phyloP scores from a whole-genome alignment of 805 yeast species.

The Starmera amethionina region DNA sequence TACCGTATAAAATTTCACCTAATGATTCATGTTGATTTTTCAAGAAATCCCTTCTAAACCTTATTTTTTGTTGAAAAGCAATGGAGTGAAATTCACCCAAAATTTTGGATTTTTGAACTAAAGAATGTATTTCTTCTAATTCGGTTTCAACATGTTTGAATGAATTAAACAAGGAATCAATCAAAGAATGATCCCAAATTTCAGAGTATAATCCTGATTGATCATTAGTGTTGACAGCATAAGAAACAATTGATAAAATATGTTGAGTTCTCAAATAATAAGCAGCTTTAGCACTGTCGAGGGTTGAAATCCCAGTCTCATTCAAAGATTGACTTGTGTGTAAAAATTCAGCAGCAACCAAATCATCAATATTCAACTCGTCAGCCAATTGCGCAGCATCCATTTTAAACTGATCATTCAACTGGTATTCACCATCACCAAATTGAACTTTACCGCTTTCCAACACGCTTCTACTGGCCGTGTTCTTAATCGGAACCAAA shows the following conservation, averaged over 20 bases:
- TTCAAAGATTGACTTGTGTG: conserved; percentile 31
- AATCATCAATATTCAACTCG: conserved; percentile 67
- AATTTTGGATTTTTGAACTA: conserved; percentile 40
- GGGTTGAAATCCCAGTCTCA: conserved; percentile 32
- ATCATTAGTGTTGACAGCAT: conserved; percentile 19
- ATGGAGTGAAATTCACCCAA: conserved; percentile 38
- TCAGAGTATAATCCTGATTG: conserved; percentile 16
- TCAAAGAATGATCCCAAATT: conserved; percentile 18
- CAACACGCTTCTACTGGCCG: conserved; percentile 34
- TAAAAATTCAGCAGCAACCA: conserved; percentile 62
- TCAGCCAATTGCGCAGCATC: conserved; percentile 50
- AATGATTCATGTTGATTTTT: conserved; percentile 61
- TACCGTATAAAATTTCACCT: conserved; percentile 53
- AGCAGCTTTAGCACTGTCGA: conserved; percentile 57
- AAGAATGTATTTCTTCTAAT: conserved; percentile 43
- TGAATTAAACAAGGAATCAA: conserved; percentile 38
- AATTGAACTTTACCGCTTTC: conserved; percentile 38
- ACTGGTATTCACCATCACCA: conserved; percentile 44
- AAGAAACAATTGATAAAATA: conserved; percentile 57
- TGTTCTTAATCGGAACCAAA: conserved; percentile 32
- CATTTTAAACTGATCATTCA: conserved; percentile 58
- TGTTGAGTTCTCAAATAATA: conserved; percentile 64
- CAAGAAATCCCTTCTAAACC: conserved; percentile 52
- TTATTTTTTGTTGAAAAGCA: conserved; percentile 36
- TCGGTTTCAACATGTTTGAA: conserved; percentile 50